Conservation (phyloP, 169 alveolate species). For the Cryptosporidium bovis region DNA sequence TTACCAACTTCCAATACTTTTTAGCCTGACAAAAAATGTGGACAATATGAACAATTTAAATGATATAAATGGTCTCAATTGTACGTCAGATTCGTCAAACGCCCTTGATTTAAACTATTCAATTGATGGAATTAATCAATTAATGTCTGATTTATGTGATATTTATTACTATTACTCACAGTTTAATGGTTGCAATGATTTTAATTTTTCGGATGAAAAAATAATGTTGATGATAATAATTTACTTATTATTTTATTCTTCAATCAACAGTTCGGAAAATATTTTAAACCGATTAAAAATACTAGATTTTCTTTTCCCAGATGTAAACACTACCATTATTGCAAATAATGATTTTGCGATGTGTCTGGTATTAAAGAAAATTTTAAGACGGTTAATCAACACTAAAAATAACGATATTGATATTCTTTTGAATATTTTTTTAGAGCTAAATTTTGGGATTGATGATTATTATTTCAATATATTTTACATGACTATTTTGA, state of each 20-base stretch:
- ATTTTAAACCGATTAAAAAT: too few species aligned
- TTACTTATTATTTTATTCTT: conserved; percentile 10
- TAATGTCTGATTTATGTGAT: too few species aligned
- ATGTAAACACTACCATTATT: neutral
- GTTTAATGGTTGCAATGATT: too few species aligned
- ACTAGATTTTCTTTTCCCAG: neutral
- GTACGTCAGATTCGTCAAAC: too few species aligned
- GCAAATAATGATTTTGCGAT: neutral
- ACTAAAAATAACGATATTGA: neutral
- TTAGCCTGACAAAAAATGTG: neutral
- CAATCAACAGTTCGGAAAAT: neutral
- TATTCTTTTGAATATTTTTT: neutral
- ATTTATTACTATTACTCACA: too few species aligned
- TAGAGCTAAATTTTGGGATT: neutral
- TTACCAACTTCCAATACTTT: conserved; percentile 20
- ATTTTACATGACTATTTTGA: conserved; percentile 5
- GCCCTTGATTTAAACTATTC: too few species aligned
- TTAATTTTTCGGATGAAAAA: neutral
- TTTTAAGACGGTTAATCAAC: neutral
- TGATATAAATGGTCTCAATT: too few species aligned
- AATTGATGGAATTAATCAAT: too few species aligned
- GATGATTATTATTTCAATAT: conserved; percentile 8
- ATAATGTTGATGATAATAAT: neutral
- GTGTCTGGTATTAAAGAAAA: neutral
- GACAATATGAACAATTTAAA: too few species aligned